Evolutionary conservation across 345 rosid species (phyloP).

Genomic region (Melastoma malabathricum): DNA sequence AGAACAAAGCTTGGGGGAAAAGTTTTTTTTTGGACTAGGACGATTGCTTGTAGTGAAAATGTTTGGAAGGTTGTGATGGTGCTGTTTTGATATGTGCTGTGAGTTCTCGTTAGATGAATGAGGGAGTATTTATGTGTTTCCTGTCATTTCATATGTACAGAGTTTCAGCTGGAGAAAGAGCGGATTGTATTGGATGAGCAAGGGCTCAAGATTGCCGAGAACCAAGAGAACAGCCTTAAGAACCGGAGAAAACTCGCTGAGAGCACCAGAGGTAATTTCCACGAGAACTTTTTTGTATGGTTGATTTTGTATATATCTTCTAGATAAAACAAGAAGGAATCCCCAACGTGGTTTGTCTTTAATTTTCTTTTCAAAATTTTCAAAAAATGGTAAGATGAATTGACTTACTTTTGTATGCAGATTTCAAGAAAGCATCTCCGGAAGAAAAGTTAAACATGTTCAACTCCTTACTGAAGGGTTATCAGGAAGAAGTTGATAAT

Average conservation of each 20-base stretch:
- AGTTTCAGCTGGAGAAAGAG: slow-evolving; percentile 90
- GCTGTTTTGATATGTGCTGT: not conserved
- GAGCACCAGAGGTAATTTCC: slow-evolving; percentile 72
- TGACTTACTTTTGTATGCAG: slow-evolving; percentile 18
- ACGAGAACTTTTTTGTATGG: not conserved
- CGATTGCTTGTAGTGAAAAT: too few species aligned
- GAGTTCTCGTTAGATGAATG: not conserved
- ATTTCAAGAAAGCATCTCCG: slow-evolving; percentile 89
- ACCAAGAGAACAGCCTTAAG: slow-evolving; percentile 89
- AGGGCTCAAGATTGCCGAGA: slow-evolving; percentile 90
- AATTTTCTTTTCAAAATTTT: not conserved
- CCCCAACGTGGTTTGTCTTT: too few species aligned
- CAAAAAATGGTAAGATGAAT: not conserved
- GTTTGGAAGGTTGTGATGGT: too few species aligned
- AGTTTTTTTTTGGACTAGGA: too few species aligned
- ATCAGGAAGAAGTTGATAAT: slow-evolving; percentile 99
- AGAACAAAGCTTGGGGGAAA: too few species aligned
- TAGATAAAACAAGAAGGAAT: too few species aligned
- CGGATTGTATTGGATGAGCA: slow-evolving; percentile 80
- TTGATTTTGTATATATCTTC: too few species aligned
- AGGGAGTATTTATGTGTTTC: not conserved
- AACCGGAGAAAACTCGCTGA: slow-evolving; percentile 96
- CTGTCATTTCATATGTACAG: slow-evolving; percentile 19
- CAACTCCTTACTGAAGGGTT: slow-evolving; percentile 84
- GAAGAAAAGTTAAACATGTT: slow-evolving; percentile 79